Base-by-base conservation (phyloP, 495 filamentous ascomycete genomes). In the Neohortaea acidophila region DNA sequence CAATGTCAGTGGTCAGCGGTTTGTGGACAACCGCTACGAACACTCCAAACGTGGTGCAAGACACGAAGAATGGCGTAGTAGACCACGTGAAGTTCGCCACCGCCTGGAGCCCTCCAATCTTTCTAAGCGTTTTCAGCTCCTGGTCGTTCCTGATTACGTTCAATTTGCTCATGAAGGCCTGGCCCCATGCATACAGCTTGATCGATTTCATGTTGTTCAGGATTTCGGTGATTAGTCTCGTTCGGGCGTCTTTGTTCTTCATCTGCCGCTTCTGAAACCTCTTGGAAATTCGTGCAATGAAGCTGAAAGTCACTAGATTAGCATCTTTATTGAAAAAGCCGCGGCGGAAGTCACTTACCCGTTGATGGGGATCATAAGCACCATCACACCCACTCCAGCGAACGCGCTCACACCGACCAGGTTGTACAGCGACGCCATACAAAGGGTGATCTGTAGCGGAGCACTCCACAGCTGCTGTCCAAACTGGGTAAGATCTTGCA, bases 121-220 rank as follows among this genome's bases (percentile, higher is more conserved):
- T 93, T 37, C 86, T 81, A 27, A 96, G 77, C 11, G 91, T 96
- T 58, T 87, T 83, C 30, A 99, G 63, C 60, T 99, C 91, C 51
- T 81, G 71, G 46, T 97, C 87, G 60, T 96, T 96, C 55, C 91
- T 71, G 43, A 99, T 82, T 59, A 80, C 78, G 58, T 81, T 94
- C 26, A 99, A 72, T 59, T 92, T 94, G 56, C 83, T 86, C 77
- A 94, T 94, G 59, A 96, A 99, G 17, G 91, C 84, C 18, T 73
- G 77, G 26, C 85, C 83, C 91, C 91, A 99, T 29, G 86, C 91
- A 61, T 94, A 99, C 18, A 99, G 72, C 61, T 99, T 96, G 63
- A 96, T 96, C 55, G 81, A 87, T 64, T 96, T 96, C 75, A 96
- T 94, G 57, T 94, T 94, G 68, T 96, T 96, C 52, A 96, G 62